A percentile compares a stretch with the other conserved stretches of the same genome.
These are phyloP conservation scores for Cytospora paraplurivora DNA, from an alignment of 2,329 filamentous ascomycete genomes.

Conservation along the genomic window DNA sequence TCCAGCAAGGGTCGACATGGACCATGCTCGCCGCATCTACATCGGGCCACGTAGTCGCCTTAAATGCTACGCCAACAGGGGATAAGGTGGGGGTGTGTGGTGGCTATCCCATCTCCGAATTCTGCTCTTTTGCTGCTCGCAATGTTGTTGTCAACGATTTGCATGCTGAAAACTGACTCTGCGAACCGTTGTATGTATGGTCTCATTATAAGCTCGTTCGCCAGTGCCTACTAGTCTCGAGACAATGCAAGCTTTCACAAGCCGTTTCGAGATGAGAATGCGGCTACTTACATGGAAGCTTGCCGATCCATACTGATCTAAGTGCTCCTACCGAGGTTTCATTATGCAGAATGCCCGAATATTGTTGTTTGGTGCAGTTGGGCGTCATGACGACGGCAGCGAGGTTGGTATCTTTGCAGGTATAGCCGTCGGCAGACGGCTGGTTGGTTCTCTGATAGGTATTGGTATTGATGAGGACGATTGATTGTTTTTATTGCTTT, in stretches of 20 bases:
- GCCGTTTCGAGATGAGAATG: no score
- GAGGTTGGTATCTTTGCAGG: no score
- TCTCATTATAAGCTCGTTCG: not conserved
- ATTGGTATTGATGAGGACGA: no score
- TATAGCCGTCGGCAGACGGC: no score
- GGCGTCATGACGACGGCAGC: no score
- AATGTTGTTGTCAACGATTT: not conserved
- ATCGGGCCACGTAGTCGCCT: not conserved
- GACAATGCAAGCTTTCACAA: not conserved
- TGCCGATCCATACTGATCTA: no score
- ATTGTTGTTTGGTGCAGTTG: no score
- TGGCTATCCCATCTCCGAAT: not conserved
- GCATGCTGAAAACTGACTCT: not conserved
- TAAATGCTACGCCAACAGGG: conserved; percentile 3
- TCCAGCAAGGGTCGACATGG: not conserved
- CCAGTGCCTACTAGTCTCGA: not conserved
- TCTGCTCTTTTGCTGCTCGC: not conserved
- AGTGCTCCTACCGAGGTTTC: no score
- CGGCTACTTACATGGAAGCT: no score
- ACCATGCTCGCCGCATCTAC: not conserved
- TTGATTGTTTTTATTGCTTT: no score
- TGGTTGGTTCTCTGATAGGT: no score
- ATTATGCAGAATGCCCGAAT: no score
- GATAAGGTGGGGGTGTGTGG: not conserved
- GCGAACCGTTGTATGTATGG: not conserved